Conservation (phyloP, 306 rosid species). For the Betula pendula region DNA sequence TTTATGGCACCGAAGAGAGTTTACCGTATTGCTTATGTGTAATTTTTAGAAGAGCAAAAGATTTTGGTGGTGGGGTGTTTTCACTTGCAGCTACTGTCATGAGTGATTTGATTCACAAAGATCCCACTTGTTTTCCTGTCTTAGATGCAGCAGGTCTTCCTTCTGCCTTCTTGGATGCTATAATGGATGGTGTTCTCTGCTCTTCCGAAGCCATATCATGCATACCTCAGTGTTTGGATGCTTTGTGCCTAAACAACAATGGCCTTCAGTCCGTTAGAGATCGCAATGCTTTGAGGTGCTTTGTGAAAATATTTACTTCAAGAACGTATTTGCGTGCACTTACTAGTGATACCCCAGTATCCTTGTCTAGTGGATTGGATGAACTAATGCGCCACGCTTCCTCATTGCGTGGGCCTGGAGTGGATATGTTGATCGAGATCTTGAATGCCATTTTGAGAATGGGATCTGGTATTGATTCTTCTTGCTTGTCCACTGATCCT, state of each 20-base stretch:
- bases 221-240: conserved; percentile 96
- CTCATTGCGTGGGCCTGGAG: conserved; percentile 89
- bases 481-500: conserved; percentile 51
- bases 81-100: conserved; percentile 96
- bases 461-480: conserved; percentile 66
- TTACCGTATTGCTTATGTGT: conserved; percentile 81
- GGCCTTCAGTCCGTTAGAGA: conserved; percentile 92
- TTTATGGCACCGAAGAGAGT: conserved; percentile 91
- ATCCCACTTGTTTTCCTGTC: conserved; percentile 91
- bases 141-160: conserved; percentile 94
- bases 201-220: conserved; percentile 95
- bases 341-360: conserved; percentile 75
- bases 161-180: conserved; percentile 88
- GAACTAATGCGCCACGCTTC: conserved; percentile 97
- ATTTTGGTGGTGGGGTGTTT: conserved; percentile 97
- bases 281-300: conserved; percentile 83
- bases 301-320: conserved; percentile 91
- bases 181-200: conserved; percentile 88
- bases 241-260: conserved; percentile 79
- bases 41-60: conserved; percentile 80
- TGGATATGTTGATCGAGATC: conserved; percentile 91
- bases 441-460: conserved; percentile 65
- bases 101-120: conserved; percentile 97
- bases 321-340: conserved; percentile 79
- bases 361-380: conserved; percentile 90